Base-by-base conservation (phyloP, 305 asterid genomes). In the Solanum hybrid region DNA sequence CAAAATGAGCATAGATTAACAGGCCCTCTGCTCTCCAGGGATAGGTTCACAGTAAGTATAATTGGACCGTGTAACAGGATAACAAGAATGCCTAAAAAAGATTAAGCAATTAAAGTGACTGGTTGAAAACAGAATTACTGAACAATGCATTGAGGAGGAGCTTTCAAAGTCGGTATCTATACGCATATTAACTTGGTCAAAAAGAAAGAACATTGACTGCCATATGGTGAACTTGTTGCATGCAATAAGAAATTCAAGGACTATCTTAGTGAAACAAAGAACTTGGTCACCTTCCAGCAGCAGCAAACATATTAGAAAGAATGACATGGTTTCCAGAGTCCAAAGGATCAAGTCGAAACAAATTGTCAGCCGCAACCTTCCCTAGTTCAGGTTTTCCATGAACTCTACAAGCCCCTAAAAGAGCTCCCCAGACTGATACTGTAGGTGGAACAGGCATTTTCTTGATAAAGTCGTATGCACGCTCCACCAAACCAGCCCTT, bases 301-400 rank as follows among this genome's bases (percentile, higher is more conserved):
- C 96, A 34, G 98, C 98, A 90, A 92, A 93, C 96, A 95, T 95
- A 85, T 96, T 97, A 6, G 99, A 96, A 89, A 96, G 96, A 11
- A 97, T 75, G 29, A 97, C 96, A 71, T 94, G 98, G 89, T 95
- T 96, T 46, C 99, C 99, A 3, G 98, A 94, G 92, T 97, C 99
- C 78, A 92, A 92, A 2, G 99, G 99, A 92, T 97, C 98, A 10
- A 97, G 98, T 89, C 92, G 92, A 90, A 97, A 96, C 85, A 97
- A 90, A 87, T 95, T 95, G 18, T 93, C 95, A 24, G 97, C 99
- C 1, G 98, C 98, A 76, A 96, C 90, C 89, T 94, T 96, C 51
- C 97, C 98, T 24, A 96, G 87, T 42, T 95, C 96, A 57, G 93
- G 92, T 87, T 91, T 94, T 16, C 93, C 93, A 28, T 95, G 93